Conservation (phyloP, 352 stramenopile species). For the Pythium brassicae region DNA sequence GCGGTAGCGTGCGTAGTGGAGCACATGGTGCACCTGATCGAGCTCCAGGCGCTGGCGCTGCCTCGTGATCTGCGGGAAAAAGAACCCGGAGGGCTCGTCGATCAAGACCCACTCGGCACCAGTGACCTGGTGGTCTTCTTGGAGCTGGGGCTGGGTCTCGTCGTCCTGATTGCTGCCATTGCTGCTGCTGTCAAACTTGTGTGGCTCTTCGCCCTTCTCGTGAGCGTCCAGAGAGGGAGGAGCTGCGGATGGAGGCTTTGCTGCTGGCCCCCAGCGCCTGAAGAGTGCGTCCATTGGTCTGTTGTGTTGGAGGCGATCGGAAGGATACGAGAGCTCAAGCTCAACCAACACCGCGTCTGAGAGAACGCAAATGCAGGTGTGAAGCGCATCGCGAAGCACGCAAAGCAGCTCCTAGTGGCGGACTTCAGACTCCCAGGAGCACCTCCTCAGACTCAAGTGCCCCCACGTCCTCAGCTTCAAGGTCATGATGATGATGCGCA, state of each 20-base stretch:
- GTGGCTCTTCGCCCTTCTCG: background rate
- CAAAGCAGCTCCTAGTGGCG: too few relatives aligned
- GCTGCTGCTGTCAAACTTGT: slow-evolving; percentile 4
- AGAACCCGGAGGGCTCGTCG: slow-evolving; percentile 47
- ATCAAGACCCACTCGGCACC: slow-evolving; percentile 56
- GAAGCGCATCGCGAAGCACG: too few relatives aligned
- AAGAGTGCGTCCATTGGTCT: slow-evolving; percentile 5
- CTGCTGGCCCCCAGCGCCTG: background rate
- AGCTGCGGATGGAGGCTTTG: background rate
- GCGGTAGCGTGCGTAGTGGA: slow-evolving; percentile 54
- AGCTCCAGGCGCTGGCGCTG: slow-evolving; percentile 42
- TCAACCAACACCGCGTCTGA: too few relatives aligned
- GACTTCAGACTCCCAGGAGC: too few relatives aligned
- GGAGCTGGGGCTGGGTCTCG: background rate
- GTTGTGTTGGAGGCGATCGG: background rate
- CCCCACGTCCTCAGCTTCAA: too few relatives aligned
- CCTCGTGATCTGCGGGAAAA: slow-evolving; percentile 37
- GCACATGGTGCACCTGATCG: slow-evolving; percentile 51
- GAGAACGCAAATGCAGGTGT: too few relatives aligned
- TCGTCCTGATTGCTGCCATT: slow-evolving; percentile 11
- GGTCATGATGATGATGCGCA: background rate
- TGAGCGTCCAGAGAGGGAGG: slow-evolving; percentile 4
- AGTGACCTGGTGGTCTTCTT: background rate
- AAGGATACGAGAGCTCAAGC: too few relatives aligned
- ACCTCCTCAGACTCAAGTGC: slow-evolving; percentile 3